Conservation (phyloP, 208 protist species). For the Acanthamoeba healyi region DNA sequence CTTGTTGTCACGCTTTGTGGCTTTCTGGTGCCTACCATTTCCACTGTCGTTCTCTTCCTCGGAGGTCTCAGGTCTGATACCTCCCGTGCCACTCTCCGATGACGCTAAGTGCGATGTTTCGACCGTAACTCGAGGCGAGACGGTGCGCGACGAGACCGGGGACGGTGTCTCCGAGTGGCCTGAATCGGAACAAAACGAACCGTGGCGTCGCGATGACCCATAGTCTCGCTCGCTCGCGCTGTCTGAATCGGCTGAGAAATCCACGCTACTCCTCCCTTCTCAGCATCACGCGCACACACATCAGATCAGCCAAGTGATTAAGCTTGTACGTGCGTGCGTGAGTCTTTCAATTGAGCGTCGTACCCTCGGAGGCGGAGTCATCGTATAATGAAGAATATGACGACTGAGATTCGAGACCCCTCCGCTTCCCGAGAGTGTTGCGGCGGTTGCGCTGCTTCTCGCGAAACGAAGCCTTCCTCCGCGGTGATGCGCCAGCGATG, state of each 20-base stretch:
- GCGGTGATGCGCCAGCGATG: neutral
- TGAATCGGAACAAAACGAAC: neutral
- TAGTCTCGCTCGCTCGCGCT: neutral
- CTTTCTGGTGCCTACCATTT: neutral
- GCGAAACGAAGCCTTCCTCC: constrained; percentile 5
- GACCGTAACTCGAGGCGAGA: neutral
- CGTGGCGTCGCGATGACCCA: neutral
- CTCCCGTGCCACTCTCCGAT: neutral
- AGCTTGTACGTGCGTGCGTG: neutral
- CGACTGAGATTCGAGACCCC: neutral
- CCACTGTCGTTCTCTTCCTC: constrained; percentile 10
- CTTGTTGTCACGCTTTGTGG: neutral
- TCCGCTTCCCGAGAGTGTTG: constrained; percentile 18
- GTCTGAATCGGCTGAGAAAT: constrained; percentile 25
- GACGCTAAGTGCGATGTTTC: neutral
- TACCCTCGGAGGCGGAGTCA: constrained; percentile 19
- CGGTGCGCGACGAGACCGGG: neutral
- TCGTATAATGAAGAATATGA: constrained; percentile 1
- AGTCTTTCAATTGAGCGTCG: neutral
- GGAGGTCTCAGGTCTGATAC: neutral
- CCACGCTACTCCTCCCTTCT: constrained; percentile 24
- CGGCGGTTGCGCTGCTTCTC: neutral
- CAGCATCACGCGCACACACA: too few species aligned
- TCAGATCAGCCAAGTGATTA: neutral
- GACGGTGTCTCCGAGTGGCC: neutral